Evolutionary conservation across 345 rosid genomes (phyloP).

Genomic region (Brassica cretica): DNA sequence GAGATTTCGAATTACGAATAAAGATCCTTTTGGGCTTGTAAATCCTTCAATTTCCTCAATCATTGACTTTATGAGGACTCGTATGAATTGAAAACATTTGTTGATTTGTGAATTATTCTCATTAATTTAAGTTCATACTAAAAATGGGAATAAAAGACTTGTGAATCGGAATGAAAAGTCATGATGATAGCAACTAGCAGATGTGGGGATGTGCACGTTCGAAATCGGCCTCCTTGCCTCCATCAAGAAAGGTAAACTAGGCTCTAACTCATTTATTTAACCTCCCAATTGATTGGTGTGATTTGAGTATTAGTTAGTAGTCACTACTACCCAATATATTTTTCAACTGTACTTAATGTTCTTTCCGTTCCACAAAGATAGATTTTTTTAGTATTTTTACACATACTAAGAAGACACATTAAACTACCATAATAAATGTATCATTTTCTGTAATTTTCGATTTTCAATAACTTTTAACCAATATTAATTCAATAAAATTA

Average conservation of each 20-base stretch:
- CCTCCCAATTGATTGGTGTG: background rate
- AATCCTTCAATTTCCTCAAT: background rate
- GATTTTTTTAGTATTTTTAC: no score
- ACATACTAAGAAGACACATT: no score
- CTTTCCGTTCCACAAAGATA: no score
- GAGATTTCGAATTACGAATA: background rate
- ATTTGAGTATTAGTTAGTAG: background rate
- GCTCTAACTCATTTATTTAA: background rate
- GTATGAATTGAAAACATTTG: background rate
- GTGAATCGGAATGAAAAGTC: constrained; percentile 9
- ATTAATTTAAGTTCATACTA: background rate
- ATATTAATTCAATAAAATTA: no score
- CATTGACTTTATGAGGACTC: background rate
- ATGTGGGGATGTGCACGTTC: constrained; percentile 23
- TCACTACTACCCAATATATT: background rate
- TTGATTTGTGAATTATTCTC: constrained; percentile 1
- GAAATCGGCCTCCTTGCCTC: background rate
- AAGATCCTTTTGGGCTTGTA: background rate
- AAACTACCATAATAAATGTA: no score
- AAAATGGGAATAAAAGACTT: background rate
- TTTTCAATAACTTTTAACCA: no score
- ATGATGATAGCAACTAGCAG: constrained; percentile 14
- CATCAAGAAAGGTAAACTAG: constrained; percentile 15
- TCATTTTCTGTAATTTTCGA: no score
- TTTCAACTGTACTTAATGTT: background rate